Conservation (phyloP, 2,329 filamentous ascomycete species). For the Madurella fahalii region DNA sequence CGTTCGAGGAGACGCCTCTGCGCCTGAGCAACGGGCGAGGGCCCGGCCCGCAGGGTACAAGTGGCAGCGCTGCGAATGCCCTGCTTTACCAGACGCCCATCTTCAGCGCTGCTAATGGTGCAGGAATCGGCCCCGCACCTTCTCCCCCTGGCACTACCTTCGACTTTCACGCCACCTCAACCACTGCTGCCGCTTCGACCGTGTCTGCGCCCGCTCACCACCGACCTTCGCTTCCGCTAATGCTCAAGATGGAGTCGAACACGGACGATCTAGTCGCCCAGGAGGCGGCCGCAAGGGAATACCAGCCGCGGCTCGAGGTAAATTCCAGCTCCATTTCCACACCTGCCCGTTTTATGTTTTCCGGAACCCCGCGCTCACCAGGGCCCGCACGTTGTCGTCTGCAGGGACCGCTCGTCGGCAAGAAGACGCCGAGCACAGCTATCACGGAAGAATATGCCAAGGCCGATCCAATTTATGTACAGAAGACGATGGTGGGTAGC, state of each 20-base stretch:
- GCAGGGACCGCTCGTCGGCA: constrained; percentile 79
- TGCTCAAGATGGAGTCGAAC: constrained; percentile 38
- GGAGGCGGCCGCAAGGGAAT: constrained; percentile 57
- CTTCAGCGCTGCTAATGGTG: constrained; percentile 22
- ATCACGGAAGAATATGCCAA: constrained; percentile 85
- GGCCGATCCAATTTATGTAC: constrained; percentile 77
- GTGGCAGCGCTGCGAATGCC: constrained; percentile 17
- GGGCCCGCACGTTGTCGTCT: constrained; percentile 5
- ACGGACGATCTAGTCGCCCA: constrained; percentile 51
- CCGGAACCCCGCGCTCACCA: constrained; percentile 13
- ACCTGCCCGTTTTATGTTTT: not conserved
- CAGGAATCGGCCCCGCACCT: constrained; percentile 26
- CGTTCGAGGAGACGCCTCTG: constrained; percentile 25
- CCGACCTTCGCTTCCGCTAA: constrained; percentile 13
- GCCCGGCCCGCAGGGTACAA: constrained; percentile 15
- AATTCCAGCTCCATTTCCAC: constrained; percentile 20
- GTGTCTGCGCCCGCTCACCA: constrained; percentile 13
- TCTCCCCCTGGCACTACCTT: constrained; percentile 16
- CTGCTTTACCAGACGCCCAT: constrained; percentile 23
- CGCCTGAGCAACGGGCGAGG: constrained; percentile 18
- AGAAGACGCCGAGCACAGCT: constrained; percentile 68
- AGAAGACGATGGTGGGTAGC: constrained; percentile 75
- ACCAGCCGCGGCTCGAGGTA: constrained; percentile 55
- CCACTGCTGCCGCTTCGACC: constrained; percentile 10
- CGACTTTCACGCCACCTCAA: constrained; percentile 25